Base-by-base conservation (phyloP, 768 basidiomycete species). In the Omphalotus guepiniiformis region DNA sequence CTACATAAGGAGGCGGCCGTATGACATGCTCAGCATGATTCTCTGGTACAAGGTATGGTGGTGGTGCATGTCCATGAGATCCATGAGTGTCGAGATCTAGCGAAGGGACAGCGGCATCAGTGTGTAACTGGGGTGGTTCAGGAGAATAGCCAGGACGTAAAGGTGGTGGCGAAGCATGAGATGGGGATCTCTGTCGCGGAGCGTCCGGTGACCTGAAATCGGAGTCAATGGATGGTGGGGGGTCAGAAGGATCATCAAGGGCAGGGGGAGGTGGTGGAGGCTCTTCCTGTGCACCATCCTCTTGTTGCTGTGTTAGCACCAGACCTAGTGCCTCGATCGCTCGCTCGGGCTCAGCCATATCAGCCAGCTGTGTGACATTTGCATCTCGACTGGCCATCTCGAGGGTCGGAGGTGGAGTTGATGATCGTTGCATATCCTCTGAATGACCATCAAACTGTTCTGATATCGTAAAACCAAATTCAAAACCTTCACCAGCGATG, bases 171-270 rank as follows among this genome's bases (percentile, higher is more conserved):
- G 74, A 60, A 4, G 69, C 64, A 36, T 71, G 54, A 35, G 57
- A 54, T 39, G 67, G 64, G n/a, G 71, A 63, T 27, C 60, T 53
- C 34, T 60, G 67, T 46, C 61, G 58, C 34, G 66, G 52, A n/a
- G 57, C 55, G 28, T 65, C 67, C n/a, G 76, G 78, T 13, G 72
- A 72, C 46, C 76, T 74, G 57, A 85, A 89, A 40, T 82, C 84
- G 7, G 86, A 89, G 63, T 93, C 87, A 55, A 93, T 93, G 5
- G 86, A 88, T 11, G 90, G 90, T 4, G 90, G 90, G 18, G 89
- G 90, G 61, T 93, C 90, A 2, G 82, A 83, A 18, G 90, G 90
- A 63, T 93, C 90, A 57, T 93, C 90, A 70, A 91, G 76, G 27
- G 83, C 81, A 15, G 84, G 85, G 0, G 88, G 88, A 4, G 89